Conservation (phyloP, 2,329 filamentous ascomycete genomes). For the Fusarium sp. region DNA sequence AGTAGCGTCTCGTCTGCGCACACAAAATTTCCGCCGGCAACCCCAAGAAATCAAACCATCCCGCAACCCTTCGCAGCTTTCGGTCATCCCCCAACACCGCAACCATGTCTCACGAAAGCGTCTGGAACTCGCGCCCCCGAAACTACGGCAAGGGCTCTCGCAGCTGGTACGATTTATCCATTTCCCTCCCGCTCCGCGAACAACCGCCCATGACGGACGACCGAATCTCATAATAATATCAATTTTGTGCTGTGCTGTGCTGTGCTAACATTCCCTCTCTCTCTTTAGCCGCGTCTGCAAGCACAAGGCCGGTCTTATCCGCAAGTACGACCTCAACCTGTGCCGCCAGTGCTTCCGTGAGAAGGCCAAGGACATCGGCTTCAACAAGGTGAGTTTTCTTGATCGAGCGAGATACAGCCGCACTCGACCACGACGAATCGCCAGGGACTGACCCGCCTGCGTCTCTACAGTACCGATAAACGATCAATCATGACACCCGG, state of each 20-base stretch:
- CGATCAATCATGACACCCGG: constrained; percentile 43
- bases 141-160: constrained; percentile 97
- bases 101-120: constrained; percentile 84
- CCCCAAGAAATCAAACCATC: constrained; percentile 49
- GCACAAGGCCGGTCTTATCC: constrained; percentile 98
- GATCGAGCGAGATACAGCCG: constrained; percentile 9
- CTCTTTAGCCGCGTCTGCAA: constrained; percentile 74
- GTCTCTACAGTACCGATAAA: constrained; percentile 53
- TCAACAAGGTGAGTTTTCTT: constrained; percentile 70
- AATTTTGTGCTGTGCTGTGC: not conserved
- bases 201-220: constrained; percentile 7
- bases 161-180: constrained; percentile 76
- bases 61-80: constrained; percentile 46
- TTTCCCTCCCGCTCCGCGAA: constrained; percentile 13
- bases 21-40: constrained; percentile 55
- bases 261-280: constrained; percentile 47
- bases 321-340: constrained; percentile 97
- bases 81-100: constrained; percentile 52
- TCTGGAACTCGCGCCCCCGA: constrained; percentile 99
- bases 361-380: constrained; percentile 78
- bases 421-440: not conserved
- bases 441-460: constrained; percentile 31
- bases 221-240: constrained; percentile 9
- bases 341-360: constrained; percentile 84
- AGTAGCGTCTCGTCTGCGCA: constrained; percentile 41